phyloP scores from a whole-genome alignment of 2,329 filamentous ascomycete species.

The Trichoderma lentiforme region DNA sequence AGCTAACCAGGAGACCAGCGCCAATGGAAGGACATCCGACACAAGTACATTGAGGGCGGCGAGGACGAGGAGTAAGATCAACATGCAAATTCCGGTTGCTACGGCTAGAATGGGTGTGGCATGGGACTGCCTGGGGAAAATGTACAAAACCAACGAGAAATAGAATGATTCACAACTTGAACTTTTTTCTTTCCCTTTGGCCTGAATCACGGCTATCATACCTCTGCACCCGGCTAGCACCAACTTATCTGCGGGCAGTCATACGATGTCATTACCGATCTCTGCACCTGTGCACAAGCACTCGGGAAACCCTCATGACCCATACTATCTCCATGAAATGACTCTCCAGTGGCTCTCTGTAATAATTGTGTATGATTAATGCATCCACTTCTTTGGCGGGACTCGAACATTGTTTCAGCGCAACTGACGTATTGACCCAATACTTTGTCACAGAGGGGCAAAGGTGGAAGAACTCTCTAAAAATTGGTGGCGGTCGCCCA shows the following conservation, averaged over 20 bases:
- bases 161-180: slow-evolving; percentile 25
- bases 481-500: neutral
- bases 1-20: slow-evolving; percentile 56
- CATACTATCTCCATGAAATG: neutral
- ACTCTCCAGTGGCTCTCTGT: neutral
- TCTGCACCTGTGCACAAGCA: neutral
- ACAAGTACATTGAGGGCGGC: slow-evolving; percentile 72
- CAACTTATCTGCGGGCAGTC: neutral
- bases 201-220: neutral
- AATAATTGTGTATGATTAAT: neutral
- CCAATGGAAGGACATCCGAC: slow-evolving; percentile 99
- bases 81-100: slow-evolving; percentile 11
- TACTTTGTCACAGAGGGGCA: neutral
- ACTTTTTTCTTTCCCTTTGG: slow-evolving; percentile 12
- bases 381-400: neutral
- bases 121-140: slow-evolving; percentile 28
- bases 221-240: neutral
- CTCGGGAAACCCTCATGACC: neutral
- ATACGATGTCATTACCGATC: neutral
- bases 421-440: neutral
- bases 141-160: slow-evolving; percentile 35
- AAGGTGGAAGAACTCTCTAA: neutral
- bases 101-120: slow-evolving; percentile 14
- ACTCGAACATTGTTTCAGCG: neutral
- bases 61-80: slow-evolving; percentile 57